Evolutionary conservation across 257 asterid genomes (phyloP).

Genomic region (Anisodus tanguticus): DNA sequence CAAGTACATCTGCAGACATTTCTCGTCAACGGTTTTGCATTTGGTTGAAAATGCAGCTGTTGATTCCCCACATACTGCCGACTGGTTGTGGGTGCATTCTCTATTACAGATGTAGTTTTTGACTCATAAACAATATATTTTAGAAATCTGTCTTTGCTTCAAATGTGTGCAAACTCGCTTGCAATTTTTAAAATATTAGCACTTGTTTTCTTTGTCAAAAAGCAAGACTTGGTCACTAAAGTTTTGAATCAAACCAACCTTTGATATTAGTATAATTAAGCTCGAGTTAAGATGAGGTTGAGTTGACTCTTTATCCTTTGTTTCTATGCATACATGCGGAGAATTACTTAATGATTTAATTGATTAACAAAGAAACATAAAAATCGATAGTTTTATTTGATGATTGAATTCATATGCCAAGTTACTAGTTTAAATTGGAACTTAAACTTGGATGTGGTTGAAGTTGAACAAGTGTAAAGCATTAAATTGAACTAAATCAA

Average conservation of each 20-base stretch:
- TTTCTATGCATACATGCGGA: background rate
- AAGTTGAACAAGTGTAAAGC: background rate
- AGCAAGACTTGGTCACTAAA: background rate
- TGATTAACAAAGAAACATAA: background rate
- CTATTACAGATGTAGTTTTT: background rate
- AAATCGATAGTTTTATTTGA: too few relatives aligned
- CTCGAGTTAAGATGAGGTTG: background rate
- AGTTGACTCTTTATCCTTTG: background rate
- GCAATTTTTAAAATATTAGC: background rate
- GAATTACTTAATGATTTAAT: background rate
- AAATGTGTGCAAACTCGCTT: background rate
- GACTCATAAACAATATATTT: background rate
- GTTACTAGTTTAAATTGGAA: background rate
- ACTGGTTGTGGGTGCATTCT: background rate
- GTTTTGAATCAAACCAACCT: background rate
- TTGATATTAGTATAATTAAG: background rate
- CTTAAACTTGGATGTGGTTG: background rate
- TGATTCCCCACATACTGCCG: background rate
- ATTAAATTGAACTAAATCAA: background rate
- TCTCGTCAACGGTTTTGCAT: background rate
- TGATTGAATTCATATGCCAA: background rate
- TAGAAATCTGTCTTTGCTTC: background rate
- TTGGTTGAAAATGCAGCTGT: constrained; percentile 5
- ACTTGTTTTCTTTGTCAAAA: background rate
- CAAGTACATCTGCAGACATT: constrained; percentile 24